Evolutionary conservation across 257 asterid genomes (phyloP).

Genomic region (Jasminum sambac): DNA sequence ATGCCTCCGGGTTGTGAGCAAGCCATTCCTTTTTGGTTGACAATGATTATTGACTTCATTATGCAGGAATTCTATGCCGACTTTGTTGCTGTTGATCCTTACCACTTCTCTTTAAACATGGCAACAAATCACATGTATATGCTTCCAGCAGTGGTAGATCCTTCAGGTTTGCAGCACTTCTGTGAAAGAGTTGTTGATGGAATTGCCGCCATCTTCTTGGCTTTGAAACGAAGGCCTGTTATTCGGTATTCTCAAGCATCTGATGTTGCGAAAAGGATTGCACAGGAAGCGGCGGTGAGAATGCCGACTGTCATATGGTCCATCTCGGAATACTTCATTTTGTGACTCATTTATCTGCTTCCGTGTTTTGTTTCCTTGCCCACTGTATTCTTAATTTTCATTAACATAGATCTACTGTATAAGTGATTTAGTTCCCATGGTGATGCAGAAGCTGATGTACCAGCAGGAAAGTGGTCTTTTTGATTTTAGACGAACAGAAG

Average conservation of each 20-base stretch:
- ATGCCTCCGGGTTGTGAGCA: slow-evolving; percentile 12
- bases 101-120: slow-evolving; percentile 76
- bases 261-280: slow-evolving; percentile 81
- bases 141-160: slow-evolving; percentile 97
- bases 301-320: slow-evolving; percentile 2
- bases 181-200: slow-evolving; percentile 92
- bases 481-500: slow-evolving; percentile 91
- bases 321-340: slow-evolving; percentile 2
- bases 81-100: slow-evolving; percentile 82
- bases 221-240: slow-evolving; percentile 82
- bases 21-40: slow-evolving; percentile 17
- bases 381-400: slow-evolving; percentile 7
- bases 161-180: slow-evolving; percentile 67
- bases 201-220: slow-evolving; percentile 81
- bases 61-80: slow-evolving; percentile 93
- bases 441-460: slow-evolving; percentile 92
- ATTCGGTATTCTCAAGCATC: slow-evolving; percentile 90
- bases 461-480: slow-evolving; percentile 95
- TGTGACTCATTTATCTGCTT: not conserved
- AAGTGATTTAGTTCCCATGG: slow-evolving; percentile 27
- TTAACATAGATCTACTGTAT: not conserved
- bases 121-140: slow-evolving; percentile 77
- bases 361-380: slow-evolving; percentile 21
- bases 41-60: slow-evolving; percentile 31
- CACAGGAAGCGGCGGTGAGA: slow-evolving; percentile 92